Conservation (phyloP, 768 basidiomycete genomes). For the Lepiota venenata region DNA sequence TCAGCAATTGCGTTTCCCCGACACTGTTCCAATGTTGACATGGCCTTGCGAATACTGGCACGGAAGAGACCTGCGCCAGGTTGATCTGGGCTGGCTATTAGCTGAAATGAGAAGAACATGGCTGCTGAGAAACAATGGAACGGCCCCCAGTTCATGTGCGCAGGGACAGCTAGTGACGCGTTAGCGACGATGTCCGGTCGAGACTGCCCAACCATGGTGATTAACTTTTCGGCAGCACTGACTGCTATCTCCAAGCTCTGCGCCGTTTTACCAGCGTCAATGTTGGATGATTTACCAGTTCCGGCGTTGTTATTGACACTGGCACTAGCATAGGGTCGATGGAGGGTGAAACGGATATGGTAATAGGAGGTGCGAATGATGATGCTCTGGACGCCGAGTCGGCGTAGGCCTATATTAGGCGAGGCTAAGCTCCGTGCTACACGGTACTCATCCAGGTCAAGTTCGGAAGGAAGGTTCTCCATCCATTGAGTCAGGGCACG, state of each 20-base stretch:
- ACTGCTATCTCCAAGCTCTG: conserved; percentile 74
- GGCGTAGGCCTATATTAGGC: conserved; percentile 50
- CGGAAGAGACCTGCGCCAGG: conserved; percentile 77
- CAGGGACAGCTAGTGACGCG: conserved; percentile 66
- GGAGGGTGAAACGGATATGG: conserved; percentile 83
- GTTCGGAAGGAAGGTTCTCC: conserved; percentile 70
- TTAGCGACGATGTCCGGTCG: conserved; percentile 74
- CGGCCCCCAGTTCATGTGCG: conserved; percentile 82
- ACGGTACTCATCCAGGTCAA: conserved; percentile 73
- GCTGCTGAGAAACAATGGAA: conserved; percentile 85
- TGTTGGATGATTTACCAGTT: conserved; percentile 23
- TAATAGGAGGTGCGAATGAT: conserved; percentile 75
- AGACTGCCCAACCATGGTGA: conserved; percentile 72
- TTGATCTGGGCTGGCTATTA: conserved; percentile 77
- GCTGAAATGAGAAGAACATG: conserved; percentile 91
- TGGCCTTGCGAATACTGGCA: conserved; percentile 67
- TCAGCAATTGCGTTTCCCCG: conserved; percentile 67
- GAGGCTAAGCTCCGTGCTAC: conserved; percentile 73
- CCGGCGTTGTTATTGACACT: conserved; percentile 20
- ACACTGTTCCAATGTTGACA: conserved; percentile 61
- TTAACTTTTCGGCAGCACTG: conserved; percentile 71
- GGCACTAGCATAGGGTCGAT: conserved; percentile 68
- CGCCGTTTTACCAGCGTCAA: conserved; percentile 42
- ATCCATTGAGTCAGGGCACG: conserved; percentile 70
- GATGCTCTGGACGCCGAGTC: conserved; percentile 77